Evolutionary conservation across 2,329 filamentous ascomycete species (phyloP).

Genomic region (Tricladium varicosporioides): DNA sequence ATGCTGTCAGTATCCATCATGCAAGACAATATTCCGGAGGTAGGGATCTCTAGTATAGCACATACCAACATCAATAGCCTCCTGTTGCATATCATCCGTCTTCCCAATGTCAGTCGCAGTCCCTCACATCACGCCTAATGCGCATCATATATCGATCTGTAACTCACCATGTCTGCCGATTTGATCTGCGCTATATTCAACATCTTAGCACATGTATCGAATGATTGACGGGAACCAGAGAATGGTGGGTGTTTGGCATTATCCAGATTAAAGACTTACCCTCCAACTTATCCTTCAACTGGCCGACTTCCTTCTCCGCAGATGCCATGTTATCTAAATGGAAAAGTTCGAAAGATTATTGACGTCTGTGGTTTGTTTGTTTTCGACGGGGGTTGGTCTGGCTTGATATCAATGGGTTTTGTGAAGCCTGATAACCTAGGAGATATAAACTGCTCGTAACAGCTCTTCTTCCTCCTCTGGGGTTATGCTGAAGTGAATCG

Average conservation of each 20-base stretch:
- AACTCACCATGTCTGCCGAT: conserved; percentile 91
- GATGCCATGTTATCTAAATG: conserved; percentile 24
- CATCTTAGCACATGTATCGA: conserved; percentile 12
- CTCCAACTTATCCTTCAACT: conserved; percentile 32
- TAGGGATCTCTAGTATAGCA: conserved; percentile 19
- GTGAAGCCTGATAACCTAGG: too few relatives aligned
- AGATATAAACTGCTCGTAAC: too few relatives aligned
- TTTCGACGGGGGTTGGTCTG: too few relatives aligned
- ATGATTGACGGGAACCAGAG: neutral
- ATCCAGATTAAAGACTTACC: conserved; percentile 21
- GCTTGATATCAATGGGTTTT: too few relatives aligned
- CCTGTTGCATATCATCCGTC: conserved; percentile 96
- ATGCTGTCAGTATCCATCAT: conserved; percentile 28
- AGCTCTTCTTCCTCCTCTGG: too few relatives aligned
- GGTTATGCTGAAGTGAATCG: too few relatives aligned
- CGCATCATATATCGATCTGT: neutral
- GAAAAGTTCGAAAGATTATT: neutral
- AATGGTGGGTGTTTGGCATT: neutral
- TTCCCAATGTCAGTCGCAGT: conserved; percentile 40
- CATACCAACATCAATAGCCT: conserved; percentile 94
- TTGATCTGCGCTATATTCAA: conserved; percentile 78
- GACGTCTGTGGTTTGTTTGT: neutral
- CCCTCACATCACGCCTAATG: neutral
- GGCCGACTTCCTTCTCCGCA: conserved; percentile 21
- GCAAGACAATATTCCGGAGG: neutral